Percentiles rank a stretch among this genome's conserved stretches.
Conservation (phyloP, 345 rosid species). For the Moringa oleifera region DNA sequence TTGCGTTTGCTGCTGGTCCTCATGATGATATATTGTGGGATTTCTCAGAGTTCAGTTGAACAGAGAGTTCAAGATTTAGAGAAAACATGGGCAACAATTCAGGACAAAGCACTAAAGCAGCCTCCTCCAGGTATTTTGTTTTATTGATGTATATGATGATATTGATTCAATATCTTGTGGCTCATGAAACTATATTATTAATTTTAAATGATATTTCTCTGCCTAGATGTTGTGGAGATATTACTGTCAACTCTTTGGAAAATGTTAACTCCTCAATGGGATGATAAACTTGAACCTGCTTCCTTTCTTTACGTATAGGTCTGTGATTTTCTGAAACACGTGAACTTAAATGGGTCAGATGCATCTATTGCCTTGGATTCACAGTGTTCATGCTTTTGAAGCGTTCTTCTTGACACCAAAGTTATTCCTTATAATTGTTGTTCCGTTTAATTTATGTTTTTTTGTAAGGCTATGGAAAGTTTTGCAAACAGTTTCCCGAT, state of each 20-base stretch:
- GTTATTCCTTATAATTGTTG: too few relatives aligned
- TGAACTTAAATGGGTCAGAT: too few relatives aligned
- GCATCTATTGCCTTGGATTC: not conserved
- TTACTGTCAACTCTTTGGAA: not conserved
- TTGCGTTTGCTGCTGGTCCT: not conserved
- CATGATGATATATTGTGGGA: conserved; percentile 7
- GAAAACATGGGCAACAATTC: conserved; percentile 59
- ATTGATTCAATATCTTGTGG: not conserved
- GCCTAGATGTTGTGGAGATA: not conserved
- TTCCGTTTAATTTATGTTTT: not conserved
- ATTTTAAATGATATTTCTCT: not conserved
- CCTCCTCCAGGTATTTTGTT: conserved; percentile 69
- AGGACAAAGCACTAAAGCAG: conserved; percentile 65
- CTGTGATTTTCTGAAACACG: too few relatives aligned
- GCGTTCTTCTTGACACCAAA: not conserved
- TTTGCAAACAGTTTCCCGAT: not conserved
- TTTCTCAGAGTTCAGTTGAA: conserved; percentile 64
- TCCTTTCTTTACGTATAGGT: not conserved
- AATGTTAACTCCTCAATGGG: too few relatives aligned
- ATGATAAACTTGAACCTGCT: not conserved
- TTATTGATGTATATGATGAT: conserved; percentile 1
- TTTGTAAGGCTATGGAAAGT: not conserved
- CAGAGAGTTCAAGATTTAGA: conserved; percentile 65
- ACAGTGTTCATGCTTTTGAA: not conserved
- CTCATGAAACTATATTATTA: not conserved